phyloP scores from a whole-genome alignment of 805 yeast genomes.

The Priceomyces melissophilus region DNA sequence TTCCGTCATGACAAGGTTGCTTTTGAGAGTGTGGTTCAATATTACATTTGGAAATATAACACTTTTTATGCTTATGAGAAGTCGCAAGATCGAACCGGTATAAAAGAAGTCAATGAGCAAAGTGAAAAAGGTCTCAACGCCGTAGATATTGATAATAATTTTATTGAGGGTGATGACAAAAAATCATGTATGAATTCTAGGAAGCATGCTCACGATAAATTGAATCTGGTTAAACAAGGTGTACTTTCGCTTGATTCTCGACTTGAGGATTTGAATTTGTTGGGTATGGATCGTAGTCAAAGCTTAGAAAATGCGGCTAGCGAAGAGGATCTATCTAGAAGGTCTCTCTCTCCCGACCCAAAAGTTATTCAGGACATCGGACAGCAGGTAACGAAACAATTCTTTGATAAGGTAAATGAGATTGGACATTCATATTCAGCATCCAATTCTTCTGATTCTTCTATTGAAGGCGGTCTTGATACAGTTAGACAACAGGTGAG shows the following conservation, averaged over 20 bases:
- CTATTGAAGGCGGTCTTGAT: conserved; percentile 15
- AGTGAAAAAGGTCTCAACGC: not conserved
- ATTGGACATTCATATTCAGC: conserved; percentile 18
- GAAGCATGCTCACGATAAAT: not conserved
- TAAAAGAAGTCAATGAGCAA: not conserved
- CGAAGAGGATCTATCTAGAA: not conserved
- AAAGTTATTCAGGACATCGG: conserved; percentile 31
- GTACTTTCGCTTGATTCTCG: not conserved
- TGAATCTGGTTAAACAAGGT: not conserved
- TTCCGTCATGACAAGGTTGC: conserved; percentile 41
- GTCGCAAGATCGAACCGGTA: not conserved
- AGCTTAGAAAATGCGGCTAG: not conserved
- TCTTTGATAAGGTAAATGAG: conserved; percentile 30
- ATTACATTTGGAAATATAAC: conserved; percentile 36
- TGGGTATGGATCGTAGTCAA: not conserved
- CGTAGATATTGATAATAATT: not conserved
- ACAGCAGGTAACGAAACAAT: conserved; percentile 29
- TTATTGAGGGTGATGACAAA: not conserved
- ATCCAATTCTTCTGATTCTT: conserved; percentile 14
- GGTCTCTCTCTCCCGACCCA: conserved; percentile 8
- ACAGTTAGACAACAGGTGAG: conserved; percentile 29
- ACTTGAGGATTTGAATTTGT: not conserved
- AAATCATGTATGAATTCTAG: too few species aligned
- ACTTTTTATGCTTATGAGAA: conserved; percentile 17
- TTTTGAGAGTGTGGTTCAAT: conserved; percentile 39